phyloP scores from a whole-genome alignment of 2,329 filamentous ascomycete genomes.

The Trichoderma breve region DNA sequence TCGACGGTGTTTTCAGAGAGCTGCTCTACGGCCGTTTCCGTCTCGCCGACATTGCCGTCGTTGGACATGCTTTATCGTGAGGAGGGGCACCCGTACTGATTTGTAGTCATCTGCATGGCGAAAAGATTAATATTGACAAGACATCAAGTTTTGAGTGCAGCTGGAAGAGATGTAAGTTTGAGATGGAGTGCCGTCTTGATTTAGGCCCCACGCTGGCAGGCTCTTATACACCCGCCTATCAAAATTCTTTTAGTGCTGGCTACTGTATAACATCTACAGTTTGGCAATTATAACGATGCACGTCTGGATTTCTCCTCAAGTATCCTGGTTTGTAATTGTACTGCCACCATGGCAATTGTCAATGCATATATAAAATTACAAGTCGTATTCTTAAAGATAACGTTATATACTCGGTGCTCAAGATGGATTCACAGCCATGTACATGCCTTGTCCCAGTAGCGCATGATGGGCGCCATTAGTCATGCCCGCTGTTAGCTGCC shows the following conservation, averaged over 20 bases:
- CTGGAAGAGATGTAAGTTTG: not conserved
- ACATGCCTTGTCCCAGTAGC: not conserved
- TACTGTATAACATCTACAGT: not conserved
- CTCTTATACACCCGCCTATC: not conserved
- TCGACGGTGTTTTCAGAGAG: slow-evolving; percentile 83
- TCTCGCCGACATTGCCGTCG: not conserved
- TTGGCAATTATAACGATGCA: not conserved
- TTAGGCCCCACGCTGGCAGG: slow-evolving; percentile 1
- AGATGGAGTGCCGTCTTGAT: not conserved
- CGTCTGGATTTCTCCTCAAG: not conserved
- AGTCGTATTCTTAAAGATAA: not conserved
- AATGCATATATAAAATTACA: not conserved
- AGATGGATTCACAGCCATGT: not conserved
- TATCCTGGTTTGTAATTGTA: not conserved
- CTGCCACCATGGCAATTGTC: too few relatives aligned
- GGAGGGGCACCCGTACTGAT: too few relatives aligned
- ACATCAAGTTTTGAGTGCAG: not conserved
- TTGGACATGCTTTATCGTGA: not conserved
- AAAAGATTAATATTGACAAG: too few relatives aligned
- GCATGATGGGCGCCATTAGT: not conserved
- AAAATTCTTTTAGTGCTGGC: not conserved
- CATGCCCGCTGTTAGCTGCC: not conserved
- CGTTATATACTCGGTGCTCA: not conserved
- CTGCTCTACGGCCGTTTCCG: slow-evolving; percentile 16
- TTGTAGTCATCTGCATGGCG: not conserved